Evolutionary conservation across 1,284 basidiomycete genomes (phyloP).

Genomic region (Boletus holoroseus): DNA sequence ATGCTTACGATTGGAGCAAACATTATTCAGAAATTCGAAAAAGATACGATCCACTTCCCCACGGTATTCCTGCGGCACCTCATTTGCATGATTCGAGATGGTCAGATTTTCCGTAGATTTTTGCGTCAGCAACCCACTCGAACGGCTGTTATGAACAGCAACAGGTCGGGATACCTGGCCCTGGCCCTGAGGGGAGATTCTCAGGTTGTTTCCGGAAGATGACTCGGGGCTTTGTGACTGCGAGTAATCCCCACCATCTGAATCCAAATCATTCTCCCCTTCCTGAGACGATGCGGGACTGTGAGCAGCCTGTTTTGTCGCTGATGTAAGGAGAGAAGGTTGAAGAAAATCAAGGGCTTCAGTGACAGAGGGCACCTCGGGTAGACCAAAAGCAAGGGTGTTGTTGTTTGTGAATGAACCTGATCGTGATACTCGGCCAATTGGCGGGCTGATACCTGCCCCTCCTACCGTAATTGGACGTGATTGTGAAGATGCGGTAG

Average conservation of each 20-base stretch:
- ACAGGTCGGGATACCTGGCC: constrained; percentile 24
- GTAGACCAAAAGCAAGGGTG: constrained; percentile 42
- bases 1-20: constrained; percentile 85
- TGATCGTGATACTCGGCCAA: constrained; percentile 58
- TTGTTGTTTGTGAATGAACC: constrained; percentile 50
- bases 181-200: constrained; percentile 21
- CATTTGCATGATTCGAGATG: constrained; percentile 45
- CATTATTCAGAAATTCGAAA: constrained; percentile 80
- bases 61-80: constrained; percentile 77
- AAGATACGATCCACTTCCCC: constrained; percentile 86
- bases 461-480: constrained; percentile 20
- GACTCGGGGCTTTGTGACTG: constrained; percentile 32
- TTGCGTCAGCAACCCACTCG: constrained; percentile 21
- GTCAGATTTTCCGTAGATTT: constrained; percentile 33
- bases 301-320: constrained; percentile 19
- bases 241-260: constrained; percentile 33
- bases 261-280: constrained; percentile 41
- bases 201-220: constrained; percentile 25
- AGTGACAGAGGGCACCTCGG: constrained; percentile 27
- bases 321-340: constrained; percentile 14
- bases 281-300: constrained; percentile 38
- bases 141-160: constrained; percentile 20
- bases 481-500: constrained; percentile 26
- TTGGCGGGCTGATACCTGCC: constrained; percentile 36
- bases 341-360: constrained; percentile 33